Percentiles rank a stretch among this genome's conserved stretches.
phyloP scores from a whole-genome alignment of 2,329 filamentous ascomycete species.

The Nemania sp. region DNA sequence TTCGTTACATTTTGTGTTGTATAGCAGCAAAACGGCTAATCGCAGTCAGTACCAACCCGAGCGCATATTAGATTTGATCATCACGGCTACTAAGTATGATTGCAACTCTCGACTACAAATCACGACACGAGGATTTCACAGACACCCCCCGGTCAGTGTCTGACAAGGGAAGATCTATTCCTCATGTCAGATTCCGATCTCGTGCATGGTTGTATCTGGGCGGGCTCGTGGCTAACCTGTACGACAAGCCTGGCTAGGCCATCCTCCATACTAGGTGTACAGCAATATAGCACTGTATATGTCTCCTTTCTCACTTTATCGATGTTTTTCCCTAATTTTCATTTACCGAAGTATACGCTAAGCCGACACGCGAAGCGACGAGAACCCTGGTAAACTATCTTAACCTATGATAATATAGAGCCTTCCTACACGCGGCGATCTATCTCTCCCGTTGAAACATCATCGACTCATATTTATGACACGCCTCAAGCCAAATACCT shows the following conservation, averaged over 20 bases:
- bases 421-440: too few species aligned
- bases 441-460: slow-evolving; percentile 5
- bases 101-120: slow-evolving; percentile 18
- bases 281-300: slow-evolving; percentile 6
- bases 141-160: slow-evolving; percentile 28
- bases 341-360: slow-evolving; percentile 16
- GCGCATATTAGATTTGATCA: slow-evolving; percentile 29
- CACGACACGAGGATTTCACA: slow-evolving; percentile 31
- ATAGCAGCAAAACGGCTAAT: slow-evolving; percentile 31
- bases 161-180: slow-evolving; percentile 43
- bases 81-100: slow-evolving; percentile 22
- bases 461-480: slow-evolving; percentile 1
- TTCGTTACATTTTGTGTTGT: slow-evolving; percentile 23
- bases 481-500: background rate
- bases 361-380: slow-evolving; percentile 11
- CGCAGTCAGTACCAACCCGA: slow-evolving; percentile 32
- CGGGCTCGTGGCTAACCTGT: slow-evolving; percentile 38
- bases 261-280: slow-evolving; percentile 12
- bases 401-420: background rate
- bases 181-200: slow-evolving; percentile 46
- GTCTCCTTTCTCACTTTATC: slow-evolving; percentile 9
- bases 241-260: slow-evolving; percentile 28
- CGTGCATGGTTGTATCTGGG: slow-evolving; percentile 41
- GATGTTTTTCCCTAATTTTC: background rate
- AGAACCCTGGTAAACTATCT: background rate